Conservation (phyloP, 768 basidiomycete genomes). For the Leccinellum albellum region DNA sequence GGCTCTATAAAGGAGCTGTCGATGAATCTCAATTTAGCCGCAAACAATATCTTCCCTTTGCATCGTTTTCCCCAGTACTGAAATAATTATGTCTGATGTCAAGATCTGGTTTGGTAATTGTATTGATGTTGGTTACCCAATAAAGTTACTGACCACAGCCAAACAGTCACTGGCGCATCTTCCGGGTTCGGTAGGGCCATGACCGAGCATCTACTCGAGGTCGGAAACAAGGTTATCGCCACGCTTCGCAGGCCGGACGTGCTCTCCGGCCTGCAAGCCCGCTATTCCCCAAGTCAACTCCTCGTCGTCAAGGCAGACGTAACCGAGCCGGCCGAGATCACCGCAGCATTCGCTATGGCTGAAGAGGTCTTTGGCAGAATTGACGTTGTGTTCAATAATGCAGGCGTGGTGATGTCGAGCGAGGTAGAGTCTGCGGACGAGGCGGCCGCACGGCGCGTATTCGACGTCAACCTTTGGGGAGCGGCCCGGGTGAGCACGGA, state of each 20-base stretch:
- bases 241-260: slow-evolving; percentile 38
- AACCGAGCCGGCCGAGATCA: slow-evolving; percentile 19
- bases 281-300: slow-evolving; percentile 25
- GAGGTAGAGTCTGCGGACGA: slow-evolving; percentile 37
- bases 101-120: slow-evolving; percentile 20
- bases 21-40: neutral
- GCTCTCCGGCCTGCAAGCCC: slow-evolving; percentile 25
- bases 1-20: neutral
- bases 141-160: neutral
- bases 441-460: slow-evolving; percentile 28
- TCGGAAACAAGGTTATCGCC: slow-evolving; percentile 40
- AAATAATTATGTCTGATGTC: slow-evolving; percentile 10
- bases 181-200: slow-evolving; percentile 36
- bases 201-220: slow-evolving; percentile 24
- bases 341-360: slow-evolving; percentile 26
- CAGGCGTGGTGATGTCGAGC: slow-evolving; percentile 23
- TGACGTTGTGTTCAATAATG: slow-evolving; percentile 40
- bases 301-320: slow-evolving; percentile 34
- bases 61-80: neutral
- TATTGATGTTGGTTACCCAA: neutral
- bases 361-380: slow-evolving; percentile 31
- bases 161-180: slow-evolving; percentile 23
- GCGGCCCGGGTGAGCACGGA: slow-evolving; percentile 29
- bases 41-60: neutral
- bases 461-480: slow-evolving; percentile 41